Conservation (phyloP, 306 rosid species). For the Pyrus bretschneideri region DNA sequence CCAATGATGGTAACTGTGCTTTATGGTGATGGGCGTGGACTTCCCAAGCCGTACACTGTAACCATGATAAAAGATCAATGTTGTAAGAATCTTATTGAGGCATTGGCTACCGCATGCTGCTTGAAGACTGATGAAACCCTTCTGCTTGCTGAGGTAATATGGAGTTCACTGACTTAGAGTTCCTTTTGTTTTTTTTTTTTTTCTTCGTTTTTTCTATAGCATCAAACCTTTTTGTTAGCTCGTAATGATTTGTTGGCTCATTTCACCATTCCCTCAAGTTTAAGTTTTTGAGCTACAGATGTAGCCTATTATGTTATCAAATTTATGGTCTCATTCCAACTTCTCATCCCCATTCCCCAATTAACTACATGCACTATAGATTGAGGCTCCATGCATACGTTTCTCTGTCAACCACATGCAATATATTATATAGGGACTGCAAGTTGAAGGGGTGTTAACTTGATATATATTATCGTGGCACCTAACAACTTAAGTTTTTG, state of each 20-base stretch:
- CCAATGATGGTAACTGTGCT: constrained; percentile 73
- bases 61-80: constrained; percentile 60
- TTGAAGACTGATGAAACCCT: constrained; percentile 83
- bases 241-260: not conserved
- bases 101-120: constrained; percentile 73
- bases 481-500: not conserved
- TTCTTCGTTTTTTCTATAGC: not conserved
- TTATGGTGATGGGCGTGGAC: constrained; percentile 78
- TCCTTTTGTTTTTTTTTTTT: not conserved
- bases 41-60: constrained; percentile 87
- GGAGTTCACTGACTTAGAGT: constrained; percentile 8
- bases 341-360: not conserved
- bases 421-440: not conserved
- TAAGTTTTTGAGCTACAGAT: not conserved
- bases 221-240: not conserved
- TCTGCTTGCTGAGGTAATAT: constrained; percentile 82
- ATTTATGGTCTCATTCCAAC: not conserved
- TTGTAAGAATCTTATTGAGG: constrained; percentile 64
- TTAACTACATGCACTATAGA: not conserved
- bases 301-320: not conserved
- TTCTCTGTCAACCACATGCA: not conserved
- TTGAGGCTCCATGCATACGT: not conserved
- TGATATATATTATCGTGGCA: not conserved
- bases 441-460: not conserved
- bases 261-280: not conserved